Base-by-base conservation (phyloP, 2,329 filamentous ascomycete genomes). In the Blastomyces gilchristii region DNA sequence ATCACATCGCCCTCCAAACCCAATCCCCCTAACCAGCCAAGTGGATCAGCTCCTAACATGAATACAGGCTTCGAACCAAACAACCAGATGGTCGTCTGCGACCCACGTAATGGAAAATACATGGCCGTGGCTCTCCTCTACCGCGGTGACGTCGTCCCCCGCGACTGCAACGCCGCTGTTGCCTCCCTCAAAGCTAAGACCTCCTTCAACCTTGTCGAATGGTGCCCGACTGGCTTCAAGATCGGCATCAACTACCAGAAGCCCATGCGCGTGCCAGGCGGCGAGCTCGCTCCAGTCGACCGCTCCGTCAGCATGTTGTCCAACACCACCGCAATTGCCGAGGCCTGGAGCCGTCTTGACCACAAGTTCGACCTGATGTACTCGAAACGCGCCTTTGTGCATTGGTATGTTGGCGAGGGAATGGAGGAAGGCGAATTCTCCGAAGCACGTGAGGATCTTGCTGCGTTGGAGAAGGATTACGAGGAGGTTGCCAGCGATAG, bases 381-480 rank as follows among this genome's bases (percentile, higher is more conserved):
- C 76, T 82, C 81, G 65, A 87, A 87, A 78, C 82, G 85, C 66
- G 85, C 85, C 14, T 87, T 87, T 71, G 85, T 87, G n/a, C 85
- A 87, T 73, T 87, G 85, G 85, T 87, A 87, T 69, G 90, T 94
- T 62, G 90, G 90, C 68, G 90, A 94, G 80, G 90, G 90, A 79
- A 94, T 94, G 90, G 90, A 94, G 80, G 90, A 94, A 76, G 90
- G 90, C 71, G 90, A 94, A 77, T 94, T 94, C 80, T 89, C 87
- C 67, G 90, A 94, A 78, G 90, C 90, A 66, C 87, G 90, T 69
- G 90, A 94, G 80, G 90, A 94, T 75, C 81, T 94, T 65, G 90
- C 90, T 66, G 90, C 90, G 58, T 81, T 94, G 43, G 90, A 93
- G 82, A 90, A 88, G 81, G 89, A 93, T 71, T 93, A 93, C 74